Evolutionary conservation across 2,329 filamentous ascomycete species (phyloP).

Genomic region (Aspergillus nomiae): DNA sequence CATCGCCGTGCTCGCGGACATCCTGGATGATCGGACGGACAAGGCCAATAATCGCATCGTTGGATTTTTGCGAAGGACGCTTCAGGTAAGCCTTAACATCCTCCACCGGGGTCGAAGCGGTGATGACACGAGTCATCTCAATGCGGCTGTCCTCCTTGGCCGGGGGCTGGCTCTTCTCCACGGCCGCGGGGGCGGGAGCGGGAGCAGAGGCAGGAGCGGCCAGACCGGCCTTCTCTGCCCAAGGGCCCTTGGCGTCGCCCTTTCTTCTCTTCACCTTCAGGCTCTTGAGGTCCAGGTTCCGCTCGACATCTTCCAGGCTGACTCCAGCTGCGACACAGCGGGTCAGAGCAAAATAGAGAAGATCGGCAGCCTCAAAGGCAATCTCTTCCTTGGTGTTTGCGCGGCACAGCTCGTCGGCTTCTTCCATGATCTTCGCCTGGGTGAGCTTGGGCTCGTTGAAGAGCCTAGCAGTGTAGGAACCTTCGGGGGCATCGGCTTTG

Average conservation of each 20-base stretch:
- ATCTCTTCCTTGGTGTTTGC: slow-evolving; percentile 80
- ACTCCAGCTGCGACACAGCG: slow-evolving; percentile 86
- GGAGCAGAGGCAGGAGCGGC: slow-evolving; percentile 49
- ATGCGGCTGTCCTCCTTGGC: slow-evolving; percentile 61
- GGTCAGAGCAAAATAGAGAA: slow-evolving; percentile 93
- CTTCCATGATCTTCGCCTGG: slow-evolving; percentile 96
- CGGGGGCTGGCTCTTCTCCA: slow-evolving; percentile 26
- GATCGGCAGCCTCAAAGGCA: slow-evolving; percentile 90
- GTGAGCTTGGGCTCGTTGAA: slow-evolving; percentile 91
- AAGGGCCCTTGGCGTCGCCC: slow-evolving; percentile 92
- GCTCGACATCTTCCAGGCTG: slow-evolving; percentile 83
- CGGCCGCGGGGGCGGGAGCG: slow-evolving; percentile 51
- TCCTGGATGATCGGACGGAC: slow-evolving; percentile 90
- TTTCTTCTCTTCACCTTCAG: slow-evolving; percentile 91
- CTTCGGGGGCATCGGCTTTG: slow-evolving; percentile 78
- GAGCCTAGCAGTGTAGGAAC: slow-evolving; percentile 89
- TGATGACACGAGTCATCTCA: slow-evolving; percentile 77
- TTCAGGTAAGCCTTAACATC: slow-evolving; percentile 76
- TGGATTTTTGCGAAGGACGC: slow-evolving; percentile 89
- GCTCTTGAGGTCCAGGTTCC: slow-evolving; percentile 89
- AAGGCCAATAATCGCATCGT: slow-evolving; percentile 89
- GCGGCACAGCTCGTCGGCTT: slow-evolving; percentile 91
- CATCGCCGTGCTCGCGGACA: slow-evolving; percentile 80
- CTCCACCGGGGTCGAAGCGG: slow-evolving; percentile 62
- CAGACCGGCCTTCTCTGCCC: slow-evolving; percentile 81